Evolutionary conservation across 768 basidiomycete species (phyloP).

Genomic region (Butyriboletus loyo): DNA sequence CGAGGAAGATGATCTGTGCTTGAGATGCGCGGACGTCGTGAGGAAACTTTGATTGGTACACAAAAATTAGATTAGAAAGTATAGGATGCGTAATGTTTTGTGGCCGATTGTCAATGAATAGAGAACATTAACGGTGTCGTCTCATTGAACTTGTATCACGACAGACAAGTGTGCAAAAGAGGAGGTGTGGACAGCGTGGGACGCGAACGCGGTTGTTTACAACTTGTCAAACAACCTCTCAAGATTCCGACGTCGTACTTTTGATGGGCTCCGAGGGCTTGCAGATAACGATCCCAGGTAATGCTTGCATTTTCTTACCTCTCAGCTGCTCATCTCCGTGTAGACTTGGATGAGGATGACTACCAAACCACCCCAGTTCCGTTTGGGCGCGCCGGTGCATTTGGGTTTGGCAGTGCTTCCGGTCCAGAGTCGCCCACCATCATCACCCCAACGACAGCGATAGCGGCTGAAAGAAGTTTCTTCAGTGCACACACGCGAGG

Average conservation of each 20-base stretch:
- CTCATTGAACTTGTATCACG: background rate
- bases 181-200: background rate
- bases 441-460: slow-evolving; percentile 43
- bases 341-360: slow-evolving; percentile 82
- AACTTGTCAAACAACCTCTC: background rate
- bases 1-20: slow-evolving; percentile 54
- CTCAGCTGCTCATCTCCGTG: slow-evolving; percentile 1
- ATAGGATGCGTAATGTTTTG: background rate
- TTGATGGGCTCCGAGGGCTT: slow-evolving; percentile 39
- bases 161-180: slow-evolving; percentile 9
- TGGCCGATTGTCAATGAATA: background rate
- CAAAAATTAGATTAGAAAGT: background rate
- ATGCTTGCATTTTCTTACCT: background rate
- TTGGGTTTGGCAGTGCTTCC: slow-evolving; percentile 46
- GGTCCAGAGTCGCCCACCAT: slow-evolving; percentile 68
- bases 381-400: slow-evolving; percentile 60
- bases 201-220: background rate
- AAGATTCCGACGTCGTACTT: slow-evolving; percentile 1
- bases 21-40: slow-evolving; percentile 48
- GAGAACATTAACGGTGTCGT: no score
- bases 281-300: slow-evolving; percentile 50
- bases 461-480: slow-evolving; percentile 53
- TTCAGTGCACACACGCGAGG: slow-evolving; percentile 62
- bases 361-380: slow-evolving; percentile 58
- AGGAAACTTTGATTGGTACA: slow-evolving; percentile 4